Percentiles rank a stretch among this genome's conserved stretches.
phyloP scores from a whole-genome alignment of 192 early-diverging fungal genomes.

The Umbelopsis vinacea region DNA sequence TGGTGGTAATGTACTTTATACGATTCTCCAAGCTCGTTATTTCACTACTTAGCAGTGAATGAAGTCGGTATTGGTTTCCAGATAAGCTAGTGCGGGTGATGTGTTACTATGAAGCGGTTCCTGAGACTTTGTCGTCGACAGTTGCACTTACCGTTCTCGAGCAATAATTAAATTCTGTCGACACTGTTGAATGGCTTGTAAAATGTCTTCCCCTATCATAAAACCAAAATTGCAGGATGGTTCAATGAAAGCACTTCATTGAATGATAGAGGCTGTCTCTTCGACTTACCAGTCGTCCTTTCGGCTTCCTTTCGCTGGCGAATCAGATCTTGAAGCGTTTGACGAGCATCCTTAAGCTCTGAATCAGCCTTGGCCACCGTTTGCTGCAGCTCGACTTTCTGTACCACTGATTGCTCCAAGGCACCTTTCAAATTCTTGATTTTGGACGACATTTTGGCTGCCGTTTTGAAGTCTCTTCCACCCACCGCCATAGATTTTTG shows the following conservation, averaged over 20 bases:
- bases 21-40: slow-evolving; percentile 14
- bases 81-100: not conserved
- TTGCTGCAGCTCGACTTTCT: not conserved
- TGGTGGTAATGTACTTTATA: slow-evolving; percentile 14
- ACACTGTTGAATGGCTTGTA: slow-evolving; percentile 15
- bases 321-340: not conserved
- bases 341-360: slow-evolving; percentile 5
- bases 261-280: too few species aligned
- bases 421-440: slow-evolving; percentile 19
- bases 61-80: not conserved
- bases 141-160: not conserved
- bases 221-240: too few species aligned
- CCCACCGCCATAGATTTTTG: not conserved
- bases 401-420: not conserved
- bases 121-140: too few species aligned
- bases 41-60: slow-evolving; percentile 1
- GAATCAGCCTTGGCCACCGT: not conserved
- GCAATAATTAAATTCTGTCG: slow-evolving; percentile 8
- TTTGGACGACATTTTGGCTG: slow-evolving; percentile 14
- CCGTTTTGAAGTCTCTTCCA: slow-evolving; percentile 7
- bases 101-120: too few species aligned
- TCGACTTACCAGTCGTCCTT: not conserved
- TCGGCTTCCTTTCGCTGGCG: slow-evolving; percentile 6
- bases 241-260: too few species aligned
- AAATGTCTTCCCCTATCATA: slow-evolving; percentile 11